These are phyloP conservation scores for Fraxinus excelsior DNA, from an alignment of 257 asterid species.

Conservation along the genomic window DNA sequence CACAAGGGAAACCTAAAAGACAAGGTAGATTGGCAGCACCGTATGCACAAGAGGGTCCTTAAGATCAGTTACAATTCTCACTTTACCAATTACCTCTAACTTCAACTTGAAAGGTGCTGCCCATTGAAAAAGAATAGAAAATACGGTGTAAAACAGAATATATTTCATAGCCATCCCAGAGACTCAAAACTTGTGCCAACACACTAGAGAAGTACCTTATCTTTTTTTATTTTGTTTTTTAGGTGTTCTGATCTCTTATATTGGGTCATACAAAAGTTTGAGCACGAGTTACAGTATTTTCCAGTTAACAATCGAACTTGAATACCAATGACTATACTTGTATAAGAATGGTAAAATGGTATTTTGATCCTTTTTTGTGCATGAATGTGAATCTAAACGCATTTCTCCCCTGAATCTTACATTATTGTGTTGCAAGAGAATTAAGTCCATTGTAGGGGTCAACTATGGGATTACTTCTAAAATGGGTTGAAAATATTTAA, in stretches of 20 bases:
- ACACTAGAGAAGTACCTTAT: background rate
- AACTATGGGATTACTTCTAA: background rate
- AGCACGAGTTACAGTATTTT: background rate
- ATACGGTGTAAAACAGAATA: background rate
- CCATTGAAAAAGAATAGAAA: background rate
- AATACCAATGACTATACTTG: background rate
- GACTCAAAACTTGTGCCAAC: background rate
- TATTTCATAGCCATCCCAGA: background rate
- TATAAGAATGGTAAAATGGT: background rate
- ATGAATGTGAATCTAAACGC: background rate
- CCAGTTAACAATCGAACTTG: background rate
- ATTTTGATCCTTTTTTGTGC: background rate
- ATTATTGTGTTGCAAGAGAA: background rate
- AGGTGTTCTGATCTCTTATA: background rate
- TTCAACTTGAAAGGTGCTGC: background rate
- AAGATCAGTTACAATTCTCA: background rate
- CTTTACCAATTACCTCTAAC: background rate
- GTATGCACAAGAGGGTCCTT: background rate
- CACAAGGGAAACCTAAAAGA: background rate
- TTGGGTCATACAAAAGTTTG: background rate
- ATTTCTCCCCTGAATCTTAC: background rate
- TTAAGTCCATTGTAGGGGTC: background rate
- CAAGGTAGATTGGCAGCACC: background rate
- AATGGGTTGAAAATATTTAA: background rate
- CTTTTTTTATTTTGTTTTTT: background rate